Evolutionary conservation across 768 basidiomycete genomes (phyloP).

Genomic region (Amanita pallidorosea): DNA sequence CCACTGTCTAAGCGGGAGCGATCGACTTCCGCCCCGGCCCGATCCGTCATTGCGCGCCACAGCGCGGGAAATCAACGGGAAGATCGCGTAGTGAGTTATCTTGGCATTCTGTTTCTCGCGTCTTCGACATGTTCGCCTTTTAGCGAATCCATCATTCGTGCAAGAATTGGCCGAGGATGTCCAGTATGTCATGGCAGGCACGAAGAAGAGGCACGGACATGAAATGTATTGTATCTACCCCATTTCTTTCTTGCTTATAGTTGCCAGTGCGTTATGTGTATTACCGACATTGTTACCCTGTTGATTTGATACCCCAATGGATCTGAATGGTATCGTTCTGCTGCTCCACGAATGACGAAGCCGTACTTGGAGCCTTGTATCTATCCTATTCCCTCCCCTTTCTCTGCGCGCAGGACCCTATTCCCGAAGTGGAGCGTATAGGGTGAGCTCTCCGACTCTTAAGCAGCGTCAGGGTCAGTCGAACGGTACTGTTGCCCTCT

Average conservation of each 20-base stretch:
- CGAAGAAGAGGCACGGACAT: constrained; percentile 39
- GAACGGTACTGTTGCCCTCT: background rate
- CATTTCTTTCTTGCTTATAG: constrained; percentile 4
- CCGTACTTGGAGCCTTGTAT: too few relatives aligned
- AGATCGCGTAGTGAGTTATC: constrained; percentile 70
- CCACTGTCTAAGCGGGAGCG: constrained; percentile 57
- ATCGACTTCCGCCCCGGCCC: constrained; percentile 48
- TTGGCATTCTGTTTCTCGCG: background rate
- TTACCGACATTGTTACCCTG: background rate
- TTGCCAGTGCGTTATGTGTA: background rate
- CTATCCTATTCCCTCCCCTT: too few relatives aligned
- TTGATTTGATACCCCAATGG: constrained; percentile 2
- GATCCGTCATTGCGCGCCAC: constrained; percentile 43
- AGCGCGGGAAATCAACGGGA: constrained; percentile 43
- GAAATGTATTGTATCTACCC: constrained; percentile 6
- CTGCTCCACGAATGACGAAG: background rate
- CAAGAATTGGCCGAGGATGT: constrained; percentile 57
- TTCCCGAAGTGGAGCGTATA: too few relatives aligned
- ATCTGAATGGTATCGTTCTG: background rate
- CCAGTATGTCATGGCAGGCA: constrained; percentile 62
- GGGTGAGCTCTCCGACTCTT: too few relatives aligned
- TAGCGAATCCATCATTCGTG: constrained; percentile 64
- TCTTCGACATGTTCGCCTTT: constrained; percentile 1
- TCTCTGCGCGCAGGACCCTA: too few relatives aligned
- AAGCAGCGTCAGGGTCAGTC: background rate